These are phyloP conservation scores for Trichosporon ovoides DNA, from an alignment of 1,284 basidiomycete genomes.

Conservation along the genomic window DNA sequence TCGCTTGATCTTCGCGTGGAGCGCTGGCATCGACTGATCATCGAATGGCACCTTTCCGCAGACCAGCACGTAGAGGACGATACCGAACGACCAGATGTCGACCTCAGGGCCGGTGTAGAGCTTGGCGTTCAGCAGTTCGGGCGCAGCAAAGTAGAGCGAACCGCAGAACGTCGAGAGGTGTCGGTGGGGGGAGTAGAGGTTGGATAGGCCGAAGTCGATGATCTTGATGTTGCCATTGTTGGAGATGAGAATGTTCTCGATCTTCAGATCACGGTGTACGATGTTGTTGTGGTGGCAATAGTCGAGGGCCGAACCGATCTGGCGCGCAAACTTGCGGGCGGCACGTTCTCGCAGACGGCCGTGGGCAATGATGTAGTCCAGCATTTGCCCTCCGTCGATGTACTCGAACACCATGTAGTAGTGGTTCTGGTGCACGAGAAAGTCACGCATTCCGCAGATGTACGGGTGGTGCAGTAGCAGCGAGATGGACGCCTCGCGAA, in stretches of 20 bases:
- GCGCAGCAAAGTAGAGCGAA: conserved; percentile 95
- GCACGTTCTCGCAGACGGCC: conserved; percentile 91
- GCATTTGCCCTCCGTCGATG: conserved; percentile 97
- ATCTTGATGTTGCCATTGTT: conserved; percentile 99
- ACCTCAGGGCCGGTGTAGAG: conserved; percentile 97
- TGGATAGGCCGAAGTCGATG: conserved; percentile 97
- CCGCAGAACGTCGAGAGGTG: conserved; percentile 95
- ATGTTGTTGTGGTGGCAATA: conserved; percentile 98
- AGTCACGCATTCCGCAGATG: conserved; percentile 98
- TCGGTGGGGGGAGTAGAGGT: conserved; percentile 78
- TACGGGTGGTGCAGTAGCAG: conserved; percentile 96
- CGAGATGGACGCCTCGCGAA: conserved; percentile 89
- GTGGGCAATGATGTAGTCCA: conserved; percentile 99
- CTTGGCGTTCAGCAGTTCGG: conserved; percentile 92
- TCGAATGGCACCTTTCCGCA: conserved; percentile 99
- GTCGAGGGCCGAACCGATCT: conserved; percentile 91
- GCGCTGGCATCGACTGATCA: conserved; percentile 93
- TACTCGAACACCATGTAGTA: conserved; percentile 99
- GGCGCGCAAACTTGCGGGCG: conserved; percentile 91
- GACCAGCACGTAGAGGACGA: conserved; percentile 93
- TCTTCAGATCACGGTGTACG: conserved; percentile 95
- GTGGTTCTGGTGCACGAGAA: conserved; percentile 91
- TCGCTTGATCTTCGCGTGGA: conserved; percentile 98
- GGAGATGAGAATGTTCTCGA: conserved; percentile 98
- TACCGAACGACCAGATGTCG: conserved; percentile 98